Conservation (phyloP, 2,329 filamentous ascomycete species). For the Fusarium tupiense region DNA sequence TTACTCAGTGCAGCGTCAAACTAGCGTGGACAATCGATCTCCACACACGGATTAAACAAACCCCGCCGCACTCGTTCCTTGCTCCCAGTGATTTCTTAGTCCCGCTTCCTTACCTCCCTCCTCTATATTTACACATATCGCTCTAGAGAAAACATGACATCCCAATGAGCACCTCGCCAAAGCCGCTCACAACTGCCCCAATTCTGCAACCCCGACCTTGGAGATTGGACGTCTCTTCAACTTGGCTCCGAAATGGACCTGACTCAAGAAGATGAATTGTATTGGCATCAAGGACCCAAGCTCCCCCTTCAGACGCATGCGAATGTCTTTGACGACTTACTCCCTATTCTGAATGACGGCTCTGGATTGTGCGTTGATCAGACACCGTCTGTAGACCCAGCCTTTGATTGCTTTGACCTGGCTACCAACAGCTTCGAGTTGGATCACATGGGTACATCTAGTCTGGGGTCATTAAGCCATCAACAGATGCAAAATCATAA, state of each 20-base stretch:
- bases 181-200: fast-evolving
- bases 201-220: fast-evolving
- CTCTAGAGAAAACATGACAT: neutral
- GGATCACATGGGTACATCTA: too few species aligned
- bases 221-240: neutral
- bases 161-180: fast-evolving
- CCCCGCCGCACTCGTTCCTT: neutral
- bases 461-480: too few species aligned
- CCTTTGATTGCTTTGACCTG: too few species aligned
- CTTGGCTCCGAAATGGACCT: too few species aligned
- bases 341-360: too few species aligned
- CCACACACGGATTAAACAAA: neutral
- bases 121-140: neutral
- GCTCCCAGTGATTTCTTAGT: neutral
- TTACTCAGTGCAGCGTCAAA: neutral
- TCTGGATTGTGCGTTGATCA: too few species aligned
- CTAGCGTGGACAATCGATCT: neutral
- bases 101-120: fast-evolving
- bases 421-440: too few species aligned
- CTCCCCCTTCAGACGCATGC: too few species aligned
- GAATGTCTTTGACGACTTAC: too few species aligned
- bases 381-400: too few species aligned
- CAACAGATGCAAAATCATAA: too few species aligned
- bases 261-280: fast-evolving
- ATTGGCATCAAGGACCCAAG: neutral